phyloP scores from a whole-genome alignment of 805 yeast genomes.

The Teunomyces lycoperdinae region DNA sequence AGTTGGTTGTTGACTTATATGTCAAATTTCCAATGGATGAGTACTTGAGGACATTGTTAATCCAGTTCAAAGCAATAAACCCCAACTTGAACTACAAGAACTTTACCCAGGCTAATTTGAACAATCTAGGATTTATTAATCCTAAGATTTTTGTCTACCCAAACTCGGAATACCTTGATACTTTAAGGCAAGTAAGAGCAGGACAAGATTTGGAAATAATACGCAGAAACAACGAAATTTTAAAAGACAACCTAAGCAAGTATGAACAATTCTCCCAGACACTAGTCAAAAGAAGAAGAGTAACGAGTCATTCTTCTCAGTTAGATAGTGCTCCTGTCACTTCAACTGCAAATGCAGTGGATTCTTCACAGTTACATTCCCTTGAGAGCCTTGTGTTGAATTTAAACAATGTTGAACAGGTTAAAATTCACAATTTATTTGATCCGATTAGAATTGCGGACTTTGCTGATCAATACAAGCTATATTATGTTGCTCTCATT shows the following conservation, averaged over 20 bases:
- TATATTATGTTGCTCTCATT: constrained; percentile 8
- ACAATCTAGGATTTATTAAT: constrained; percentile 19
- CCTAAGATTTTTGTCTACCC: constrained; percentile 26
- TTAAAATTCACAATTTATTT: constrained; percentile 9
- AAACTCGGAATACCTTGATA: constrained; percentile 11
- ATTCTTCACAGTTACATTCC: constrained; percentile 13
- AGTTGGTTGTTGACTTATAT: constrained; percentile 24
- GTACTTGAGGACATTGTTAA: constrained; percentile 20
- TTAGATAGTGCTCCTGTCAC: background rate
- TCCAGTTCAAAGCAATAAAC: constrained; percentile 17
- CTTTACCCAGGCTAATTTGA: constrained; percentile 16
- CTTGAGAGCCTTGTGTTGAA: constrained; percentile 14
- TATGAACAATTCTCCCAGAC: constrained; percentile 13
- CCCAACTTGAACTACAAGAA: constrained; percentile 17
- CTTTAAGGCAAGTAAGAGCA: constrained; percentile 5
- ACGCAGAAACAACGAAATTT: background rate
- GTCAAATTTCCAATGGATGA: constrained; percentile 31
- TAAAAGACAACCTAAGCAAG: constrained; percentile 11
- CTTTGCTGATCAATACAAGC: constrained; percentile 4
- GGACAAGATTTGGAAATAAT: background rate
- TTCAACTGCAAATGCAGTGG: background rate
- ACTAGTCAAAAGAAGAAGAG: constrained; percentile 9
- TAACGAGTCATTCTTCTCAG: background rate
- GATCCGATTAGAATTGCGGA: background rate
- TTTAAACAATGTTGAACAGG: constrained; percentile 15